phyloP scores from a whole-genome alignment of 805 yeast species.

The Hanseniaspora singularis region DNA sequence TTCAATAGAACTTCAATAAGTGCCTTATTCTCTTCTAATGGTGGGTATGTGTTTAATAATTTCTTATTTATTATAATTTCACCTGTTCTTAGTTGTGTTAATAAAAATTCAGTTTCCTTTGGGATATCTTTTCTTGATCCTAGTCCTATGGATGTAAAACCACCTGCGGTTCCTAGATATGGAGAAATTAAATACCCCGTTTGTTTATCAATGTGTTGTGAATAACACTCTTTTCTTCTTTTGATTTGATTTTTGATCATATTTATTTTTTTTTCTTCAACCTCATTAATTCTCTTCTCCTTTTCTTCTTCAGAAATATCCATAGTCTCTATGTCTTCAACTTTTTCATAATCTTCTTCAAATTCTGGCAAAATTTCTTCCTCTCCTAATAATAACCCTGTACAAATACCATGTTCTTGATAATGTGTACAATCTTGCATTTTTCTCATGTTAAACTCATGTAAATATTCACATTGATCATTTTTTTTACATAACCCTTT shows the following conservation, averaged over 20 bases:
- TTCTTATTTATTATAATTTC: conserved; percentile 6
- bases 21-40: conserved; percentile 1
- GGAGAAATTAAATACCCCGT: conserved; percentile 24
- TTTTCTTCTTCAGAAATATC: neutral
- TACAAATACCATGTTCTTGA: conserved; percentile 69
- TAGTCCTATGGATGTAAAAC: conserved; percentile 1
- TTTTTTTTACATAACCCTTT: conserved; percentile 95
- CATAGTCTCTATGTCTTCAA: neutral
- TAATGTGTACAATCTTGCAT: conserved; percentile 95
- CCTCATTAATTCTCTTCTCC: neutral
- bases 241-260: conserved; percentile 6
- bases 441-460: conserved; percentile 82
- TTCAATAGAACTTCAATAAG: conserved; percentile 3
- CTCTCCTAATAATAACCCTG: conserved; percentile 37
- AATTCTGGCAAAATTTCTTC: conserved; percentile 1
- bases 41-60: conserved; percentile 8
- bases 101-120: neutral
- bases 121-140: conserved; percentile 2
- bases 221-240: conserved; percentile 72
- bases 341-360: conserved; percentile 1
- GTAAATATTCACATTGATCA: conserved; percentile 89
- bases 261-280: conserved; percentile 1
- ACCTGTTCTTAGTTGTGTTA: neutral
- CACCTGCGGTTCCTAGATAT: conserved; percentile 12
- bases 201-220: conserved; percentile 81